Evolutionary conservation across 2,329 filamentous ascomycete species (phyloP).

Genomic region (Fusarium buxicola): DNA sequence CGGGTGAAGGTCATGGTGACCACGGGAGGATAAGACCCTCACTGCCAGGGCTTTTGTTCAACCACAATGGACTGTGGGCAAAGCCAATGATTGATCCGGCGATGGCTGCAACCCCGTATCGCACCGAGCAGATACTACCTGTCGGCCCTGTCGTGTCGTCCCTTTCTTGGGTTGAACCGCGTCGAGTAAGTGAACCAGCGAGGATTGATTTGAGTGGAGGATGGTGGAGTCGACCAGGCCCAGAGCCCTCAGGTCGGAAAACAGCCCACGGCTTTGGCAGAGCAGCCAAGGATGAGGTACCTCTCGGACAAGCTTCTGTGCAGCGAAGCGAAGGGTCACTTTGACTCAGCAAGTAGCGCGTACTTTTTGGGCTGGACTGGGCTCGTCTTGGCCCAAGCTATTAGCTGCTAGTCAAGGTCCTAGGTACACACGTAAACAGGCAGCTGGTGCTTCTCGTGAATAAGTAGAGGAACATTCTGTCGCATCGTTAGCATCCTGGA

Average conservation of each 20-base stretch:
- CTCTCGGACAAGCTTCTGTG: conserved; percentile 23
- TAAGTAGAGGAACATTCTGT: not conserved
- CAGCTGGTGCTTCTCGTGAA: conserved; percentile 22
- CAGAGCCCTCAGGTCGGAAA: conserved; percentile 29
- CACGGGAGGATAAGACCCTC: conserved; percentile 11
- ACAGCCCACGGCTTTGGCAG: conserved; percentile 32
- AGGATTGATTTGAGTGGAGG: conserved; percentile 27
- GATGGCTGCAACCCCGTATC: conserved; percentile 4
- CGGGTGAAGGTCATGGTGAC: conserved; percentile 8
- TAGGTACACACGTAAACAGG: conserved; percentile 12
- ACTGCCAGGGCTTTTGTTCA: conserved; percentile 15
- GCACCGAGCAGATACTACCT: conserved; percentile 8
- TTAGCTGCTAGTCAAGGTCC: conserved; percentile 30
- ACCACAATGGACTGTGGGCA: not conserved
- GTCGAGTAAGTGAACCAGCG: conserved; percentile 17
- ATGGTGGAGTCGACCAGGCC: conserved; percentile 30
- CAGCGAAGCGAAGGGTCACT: conserved; percentile 28
- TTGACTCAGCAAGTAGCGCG: conserved; percentile 25
- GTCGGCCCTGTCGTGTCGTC: not conserved
- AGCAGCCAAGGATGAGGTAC: conserved; percentile 10
- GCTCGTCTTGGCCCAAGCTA: conserved; percentile 35
- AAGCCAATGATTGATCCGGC: conserved; percentile 7
- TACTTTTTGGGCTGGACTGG: conserved; percentile 26
- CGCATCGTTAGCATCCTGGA: not conserved
- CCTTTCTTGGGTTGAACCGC: conserved; percentile 1